A percentile compares a stretch with the other conserved stretches of the same genome.
These are phyloP conservation scores for Didymellaceae sp. DNA, from an alignment of 2,329 filamentous ascomycete species.

Conservation along the genomic window DNA sequence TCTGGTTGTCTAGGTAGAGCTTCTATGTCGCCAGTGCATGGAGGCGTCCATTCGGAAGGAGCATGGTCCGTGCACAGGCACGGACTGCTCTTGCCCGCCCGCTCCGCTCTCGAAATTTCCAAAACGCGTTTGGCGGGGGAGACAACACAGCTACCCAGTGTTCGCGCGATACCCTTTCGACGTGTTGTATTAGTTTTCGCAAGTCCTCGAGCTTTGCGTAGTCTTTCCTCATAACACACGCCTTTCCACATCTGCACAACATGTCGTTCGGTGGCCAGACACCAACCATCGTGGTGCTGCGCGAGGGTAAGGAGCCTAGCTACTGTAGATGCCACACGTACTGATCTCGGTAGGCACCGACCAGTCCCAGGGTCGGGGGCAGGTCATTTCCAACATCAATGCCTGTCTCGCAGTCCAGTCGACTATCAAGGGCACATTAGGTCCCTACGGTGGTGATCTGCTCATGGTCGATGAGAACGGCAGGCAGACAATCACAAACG, in stretches of 20 bases:
- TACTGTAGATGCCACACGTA: slow-evolving; percentile 16
- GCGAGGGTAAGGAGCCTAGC: slow-evolving; percentile 75
- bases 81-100: not conserved
- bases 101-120: slow-evolving; percentile 30
- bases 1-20: no score
- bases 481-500: slow-evolving; percentile 96
- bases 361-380: slow-evolving; percentile 93
- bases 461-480: slow-evolving; percentile 96
- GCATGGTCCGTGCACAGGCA: slow-evolving; percentile 9
- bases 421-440: slow-evolving; percentile 94
- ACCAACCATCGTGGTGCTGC: slow-evolving; percentile 96
- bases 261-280: slow-evolving; percentile 99
- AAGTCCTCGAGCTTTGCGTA: slow-evolving; percentile 37
- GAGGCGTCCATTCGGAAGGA: slow-evolving; percentile 5
- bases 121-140: slow-evolving; percentile 35
- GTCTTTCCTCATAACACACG: slow-evolving; percentile 21
- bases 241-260: slow-evolving; percentile 36
- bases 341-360: slow-evolving; percentile 76
- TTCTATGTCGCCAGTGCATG: not conserved
- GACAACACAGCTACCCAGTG: slow-evolving; percentile 33
- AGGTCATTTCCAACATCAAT: slow-evolving; percentile 98
- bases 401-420: slow-evolving; percentile 94
- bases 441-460: slow-evolving; percentile 95
- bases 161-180: slow-evolving; percentile 17
- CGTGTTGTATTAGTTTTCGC: slow-evolving; percentile 7